A percentile compares a stretch with the other conserved stretches of the same genome.
phyloP scores from a whole-genome alignment of 2,329 filamentous ascomycete genomes.

The Nothopassalora personata region DNA sequence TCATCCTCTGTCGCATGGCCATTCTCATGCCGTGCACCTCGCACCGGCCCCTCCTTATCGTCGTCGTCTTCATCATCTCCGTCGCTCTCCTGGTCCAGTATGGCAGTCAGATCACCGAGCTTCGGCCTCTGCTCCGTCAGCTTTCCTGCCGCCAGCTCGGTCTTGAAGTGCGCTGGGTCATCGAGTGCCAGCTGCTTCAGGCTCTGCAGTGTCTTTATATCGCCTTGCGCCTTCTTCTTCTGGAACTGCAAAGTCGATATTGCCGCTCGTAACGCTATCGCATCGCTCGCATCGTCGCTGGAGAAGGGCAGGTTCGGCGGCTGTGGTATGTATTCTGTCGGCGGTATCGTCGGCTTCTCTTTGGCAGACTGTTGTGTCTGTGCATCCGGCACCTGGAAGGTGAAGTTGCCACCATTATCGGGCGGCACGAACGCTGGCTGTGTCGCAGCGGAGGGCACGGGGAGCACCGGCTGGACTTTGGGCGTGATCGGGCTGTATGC shows the following conservation, averaged over 20 bases:
- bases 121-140: constrained; percentile 31
- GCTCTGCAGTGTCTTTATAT: constrained; percentile 64
- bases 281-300: constrained; percentile 66
- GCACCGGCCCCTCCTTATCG: constrained; percentile 14
- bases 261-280: constrained; percentile 76
- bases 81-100: constrained; percentile 32
- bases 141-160: constrained; percentile 60
- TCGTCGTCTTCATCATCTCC: constrained; percentile 28
- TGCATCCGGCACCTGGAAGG: constrained; percentile 8
- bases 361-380: constrained; percentile 4
- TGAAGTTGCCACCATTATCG: constrained; percentile 19
- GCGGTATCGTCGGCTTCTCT: constrained; percentile 15
- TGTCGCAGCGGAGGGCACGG: constrained; percentile 10
- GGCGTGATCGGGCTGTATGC: constrained; percentile 33
- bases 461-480: constrained; percentile 29
- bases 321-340: constrained; percentile 36
- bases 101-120: constrained; percentile 31
- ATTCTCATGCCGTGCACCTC: background rate
- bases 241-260: constrained; percentile 86
- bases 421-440: constrained; percentile 12
- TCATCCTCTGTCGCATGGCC: background rate
- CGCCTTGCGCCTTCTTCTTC: constrained; percentile 67
- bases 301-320: constrained; percentile 44
- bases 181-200: constrained; percentile 66
- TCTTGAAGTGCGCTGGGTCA: constrained; percentile 66